Percentiles rank a stretch among this genome's conserved stretches.
These are phyloP conservation scores for Inga laurina DNA, from an alignment of 306 rosid species.

Conservation along the genomic window DNA sequence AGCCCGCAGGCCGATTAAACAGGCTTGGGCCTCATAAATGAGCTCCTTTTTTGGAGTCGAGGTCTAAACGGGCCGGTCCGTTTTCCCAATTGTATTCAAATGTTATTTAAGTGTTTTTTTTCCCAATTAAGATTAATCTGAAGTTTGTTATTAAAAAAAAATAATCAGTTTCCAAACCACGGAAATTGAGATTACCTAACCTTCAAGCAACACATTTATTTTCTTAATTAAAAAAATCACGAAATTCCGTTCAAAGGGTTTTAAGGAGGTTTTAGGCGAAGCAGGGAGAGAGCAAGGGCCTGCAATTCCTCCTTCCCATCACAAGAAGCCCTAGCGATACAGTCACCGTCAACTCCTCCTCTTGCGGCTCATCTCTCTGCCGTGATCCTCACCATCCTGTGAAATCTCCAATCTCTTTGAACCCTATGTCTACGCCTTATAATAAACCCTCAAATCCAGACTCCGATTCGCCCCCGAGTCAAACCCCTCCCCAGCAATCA, in stretches of 20 bases:
- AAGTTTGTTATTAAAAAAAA: too few relatives aligned
- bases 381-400: background rate
- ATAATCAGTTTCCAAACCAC: background rate
- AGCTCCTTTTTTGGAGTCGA: too few relatives aligned
- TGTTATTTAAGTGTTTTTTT: too few relatives aligned
- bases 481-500: slow-evolving; percentile 1
- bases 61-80: too few relatives aligned
- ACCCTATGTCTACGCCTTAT: slow-evolving; percentile 16
- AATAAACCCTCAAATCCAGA: background rate
- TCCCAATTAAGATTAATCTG: too few relatives aligned
- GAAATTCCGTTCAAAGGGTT: slow-evolving; percentile 14
- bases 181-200: background rate
- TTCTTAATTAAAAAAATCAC: background rate
- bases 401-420: background rate
- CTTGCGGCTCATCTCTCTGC: background rate
- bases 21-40: too few relatives aligned
- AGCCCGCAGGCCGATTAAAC: too few relatives aligned
- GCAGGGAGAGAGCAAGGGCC: too few relatives aligned
- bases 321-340: background rate
- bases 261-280: slow-evolving; percentile 27
- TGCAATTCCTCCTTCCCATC: background rate
- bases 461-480: background rate
- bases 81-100: too few relatives aligned
- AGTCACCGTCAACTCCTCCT: slow-evolving; percentile 3
- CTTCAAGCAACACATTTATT: background rate